These are phyloP conservation scores for Nemania serpens DNA, from an alignment of 2,329 filamentous ascomycete species.

Conservation along the genomic window DNA sequence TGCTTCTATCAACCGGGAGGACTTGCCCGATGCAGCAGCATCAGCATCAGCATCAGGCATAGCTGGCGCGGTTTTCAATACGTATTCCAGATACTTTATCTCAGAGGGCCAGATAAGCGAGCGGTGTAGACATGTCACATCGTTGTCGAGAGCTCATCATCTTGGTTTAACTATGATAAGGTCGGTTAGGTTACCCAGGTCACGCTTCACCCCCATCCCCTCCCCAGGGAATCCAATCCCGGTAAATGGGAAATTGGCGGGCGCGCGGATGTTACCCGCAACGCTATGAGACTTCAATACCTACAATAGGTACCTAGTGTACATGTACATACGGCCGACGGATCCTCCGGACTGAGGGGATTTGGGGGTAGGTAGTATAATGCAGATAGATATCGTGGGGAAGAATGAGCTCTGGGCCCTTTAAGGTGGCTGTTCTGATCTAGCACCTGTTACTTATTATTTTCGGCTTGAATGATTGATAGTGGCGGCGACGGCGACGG, in stretches of 20 bases:
- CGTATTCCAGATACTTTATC: too few relatives aligned
- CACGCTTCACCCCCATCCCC: not conserved
- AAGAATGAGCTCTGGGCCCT: not conserved
- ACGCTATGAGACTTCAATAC: slow-evolving; percentile 14
- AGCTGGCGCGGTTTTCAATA: not conserved
- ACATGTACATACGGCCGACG: not conserved
- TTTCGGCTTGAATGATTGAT: slow-evolving; percentile 4
- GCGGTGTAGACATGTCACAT: not conserved
- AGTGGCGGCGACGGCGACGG: not conserved
- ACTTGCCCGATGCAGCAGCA: slow-evolving; percentile 20
- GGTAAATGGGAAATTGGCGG: slow-evolving; percentile 3
- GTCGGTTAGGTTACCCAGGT: not conserved
- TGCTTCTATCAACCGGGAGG: slow-evolving; percentile 12
- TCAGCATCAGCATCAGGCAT: not conserved
- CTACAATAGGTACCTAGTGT: too few relatives aligned
- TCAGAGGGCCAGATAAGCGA: not conserved
- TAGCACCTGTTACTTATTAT: too few relatives aligned
- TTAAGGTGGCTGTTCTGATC: too few relatives aligned
- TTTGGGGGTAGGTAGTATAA: not conserved
- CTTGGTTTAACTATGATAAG: slow-evolving; percentile 1
- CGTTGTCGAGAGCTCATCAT: not conserved
- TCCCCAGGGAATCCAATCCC: not conserved
- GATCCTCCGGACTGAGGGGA: not conserved
- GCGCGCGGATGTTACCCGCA: not conserved
- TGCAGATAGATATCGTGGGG: not conserved